phyloP scores from a whole-genome alignment of 2,329 filamentous ascomycete genomes.

The Monascus ruber region DNA sequence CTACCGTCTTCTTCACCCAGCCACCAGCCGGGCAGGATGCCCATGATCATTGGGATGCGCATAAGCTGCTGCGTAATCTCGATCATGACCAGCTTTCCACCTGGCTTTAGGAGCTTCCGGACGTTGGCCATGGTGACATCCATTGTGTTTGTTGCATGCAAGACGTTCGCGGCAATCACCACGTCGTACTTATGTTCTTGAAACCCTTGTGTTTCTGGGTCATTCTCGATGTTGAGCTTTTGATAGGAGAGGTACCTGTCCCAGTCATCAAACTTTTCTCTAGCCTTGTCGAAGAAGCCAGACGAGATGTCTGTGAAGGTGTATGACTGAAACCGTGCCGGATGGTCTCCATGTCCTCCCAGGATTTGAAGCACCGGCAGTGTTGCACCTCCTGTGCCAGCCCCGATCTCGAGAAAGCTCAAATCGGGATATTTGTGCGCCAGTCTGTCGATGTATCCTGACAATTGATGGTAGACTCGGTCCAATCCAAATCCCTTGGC shows the following conservation, averaged over 20 bases:
- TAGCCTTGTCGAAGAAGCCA: background rate
- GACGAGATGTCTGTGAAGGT: background rate
- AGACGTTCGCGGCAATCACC: slow-evolving; percentile 3
- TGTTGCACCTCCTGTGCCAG: background rate
- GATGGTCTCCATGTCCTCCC: background rate
- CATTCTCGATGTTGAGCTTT: slow-evolving; percentile 1
- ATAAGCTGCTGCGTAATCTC: background rate
- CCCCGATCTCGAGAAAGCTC: slow-evolving; percentile 11
- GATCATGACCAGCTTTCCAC: background rate
- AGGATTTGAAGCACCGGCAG: background rate
- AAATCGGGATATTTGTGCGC: no score
- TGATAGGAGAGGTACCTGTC: background rate
- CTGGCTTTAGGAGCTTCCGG: background rate
- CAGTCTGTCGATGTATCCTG: no score
- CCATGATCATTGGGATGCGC: background rate
- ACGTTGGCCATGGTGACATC: no score
- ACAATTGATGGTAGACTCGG: no score
- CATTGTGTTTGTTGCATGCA: no score
- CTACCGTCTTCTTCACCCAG: background rate
- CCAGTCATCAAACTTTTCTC: background rate
- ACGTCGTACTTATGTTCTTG: slow-evolving; percentile 7
- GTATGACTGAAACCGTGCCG: background rate
- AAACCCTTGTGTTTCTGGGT: slow-evolving; percentile 2
- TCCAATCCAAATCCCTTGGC: no score
- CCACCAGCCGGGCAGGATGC: background rate